phyloP scores from a whole-genome alignment of 2,329 filamentous ascomycete genomes.

The Ceratocystis papillata region DNA sequence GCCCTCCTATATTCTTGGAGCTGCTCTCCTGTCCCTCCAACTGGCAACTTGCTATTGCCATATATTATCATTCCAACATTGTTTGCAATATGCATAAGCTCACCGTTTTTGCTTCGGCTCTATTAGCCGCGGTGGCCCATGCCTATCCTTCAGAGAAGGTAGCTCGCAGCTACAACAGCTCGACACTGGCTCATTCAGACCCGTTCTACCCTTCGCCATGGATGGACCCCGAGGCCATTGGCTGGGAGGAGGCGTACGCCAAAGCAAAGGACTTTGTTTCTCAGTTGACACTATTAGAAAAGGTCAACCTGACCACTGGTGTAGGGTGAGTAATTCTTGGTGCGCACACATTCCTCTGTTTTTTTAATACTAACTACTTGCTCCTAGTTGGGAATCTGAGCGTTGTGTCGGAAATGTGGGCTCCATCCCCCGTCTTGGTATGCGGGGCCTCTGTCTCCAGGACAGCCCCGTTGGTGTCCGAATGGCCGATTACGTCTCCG shows the following conservation, averaged over 20 bases:
- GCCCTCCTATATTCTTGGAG: background rate
- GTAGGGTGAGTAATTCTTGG: conserved; percentile 51
- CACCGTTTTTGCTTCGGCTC: conserved; percentile 22
- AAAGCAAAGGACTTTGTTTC: conserved; percentile 71
- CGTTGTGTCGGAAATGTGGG: conserved; percentile 69
- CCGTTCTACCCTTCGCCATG: conserved; percentile 81
- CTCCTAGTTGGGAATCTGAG: conserved; percentile 41
- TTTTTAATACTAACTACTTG: conserved; percentile 14
- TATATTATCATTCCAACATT: background rate
- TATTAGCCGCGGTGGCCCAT: conserved; percentile 20
- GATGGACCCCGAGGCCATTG: conserved; percentile 59
- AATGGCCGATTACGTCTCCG: conserved; percentile 66
- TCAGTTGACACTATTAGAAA: conserved; percentile 72
- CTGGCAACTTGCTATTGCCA: background rate
- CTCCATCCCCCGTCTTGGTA: conserved; percentile 56
- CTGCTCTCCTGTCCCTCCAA: background rate
- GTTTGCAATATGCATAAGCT: conserved; percentile 21
- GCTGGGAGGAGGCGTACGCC: conserved; percentile 65
- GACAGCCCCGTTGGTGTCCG: conserved; percentile 76
- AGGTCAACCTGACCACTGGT: conserved; percentile 91
- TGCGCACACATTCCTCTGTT: background rate
- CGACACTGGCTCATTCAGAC: conserved; percentile 34
- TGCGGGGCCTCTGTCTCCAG: conserved; percentile 71
- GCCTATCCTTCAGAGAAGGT: conserved; percentile 14
- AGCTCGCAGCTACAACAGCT: background rate